phyloP scores from a whole-genome alignment of 2,329 filamentous ascomycete genomes.

The Aureobasidium sp. region DNA sequence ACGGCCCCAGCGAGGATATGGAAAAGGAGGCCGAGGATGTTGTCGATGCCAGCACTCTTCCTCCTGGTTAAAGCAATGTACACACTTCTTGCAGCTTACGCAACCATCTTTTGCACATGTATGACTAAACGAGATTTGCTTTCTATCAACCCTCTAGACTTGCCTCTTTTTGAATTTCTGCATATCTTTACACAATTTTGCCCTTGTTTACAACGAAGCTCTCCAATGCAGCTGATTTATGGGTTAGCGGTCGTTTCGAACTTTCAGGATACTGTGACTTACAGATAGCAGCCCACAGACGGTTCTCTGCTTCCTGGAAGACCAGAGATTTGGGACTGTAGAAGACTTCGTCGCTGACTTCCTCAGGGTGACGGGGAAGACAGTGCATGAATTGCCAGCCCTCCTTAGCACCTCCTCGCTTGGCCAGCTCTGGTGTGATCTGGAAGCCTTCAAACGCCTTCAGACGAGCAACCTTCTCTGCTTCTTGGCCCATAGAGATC shows the following conservation, averaged over 20 bases:
- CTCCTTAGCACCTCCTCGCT: conserved; percentile 74
- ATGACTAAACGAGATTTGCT: conserved; percentile 7
- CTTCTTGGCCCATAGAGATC: conserved; percentile 97
- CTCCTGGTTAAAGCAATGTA: conserved; percentile 59
- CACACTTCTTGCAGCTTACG: conserved; percentile 3
- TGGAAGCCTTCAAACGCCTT: conserved; percentile 84
- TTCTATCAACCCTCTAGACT: not conserved
- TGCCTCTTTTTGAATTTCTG: not conserved
- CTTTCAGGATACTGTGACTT: conserved; percentile 27
- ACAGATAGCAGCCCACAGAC: conserved; percentile 81
- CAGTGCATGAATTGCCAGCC: conserved; percentile 99
- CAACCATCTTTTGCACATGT: not conserved
- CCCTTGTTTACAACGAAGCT: conserved; percentile 91
- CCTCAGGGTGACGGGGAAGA: conserved; percentile 80
- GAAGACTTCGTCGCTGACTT: conserved; percentile 92
- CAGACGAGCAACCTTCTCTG: conserved; percentile 66
- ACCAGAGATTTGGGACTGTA: conserved; percentile 79
- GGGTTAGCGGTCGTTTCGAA: conserved; percentile 11
- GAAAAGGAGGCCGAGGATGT: conserved; percentile 89
- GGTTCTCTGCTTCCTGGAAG: conserved; percentile 90
- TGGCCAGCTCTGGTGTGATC: conserved; percentile 77
- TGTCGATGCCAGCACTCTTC: conserved; percentile 87
- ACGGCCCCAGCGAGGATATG: conserved; percentile 56
- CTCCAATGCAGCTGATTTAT: conserved; percentile 60
- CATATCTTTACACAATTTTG: conserved; percentile 42